These are phyloP conservation scores for Tuber magnatum DNA, from an alignment of 495 filamentous ascomycete species.

Conservation along the genomic window DNA sequence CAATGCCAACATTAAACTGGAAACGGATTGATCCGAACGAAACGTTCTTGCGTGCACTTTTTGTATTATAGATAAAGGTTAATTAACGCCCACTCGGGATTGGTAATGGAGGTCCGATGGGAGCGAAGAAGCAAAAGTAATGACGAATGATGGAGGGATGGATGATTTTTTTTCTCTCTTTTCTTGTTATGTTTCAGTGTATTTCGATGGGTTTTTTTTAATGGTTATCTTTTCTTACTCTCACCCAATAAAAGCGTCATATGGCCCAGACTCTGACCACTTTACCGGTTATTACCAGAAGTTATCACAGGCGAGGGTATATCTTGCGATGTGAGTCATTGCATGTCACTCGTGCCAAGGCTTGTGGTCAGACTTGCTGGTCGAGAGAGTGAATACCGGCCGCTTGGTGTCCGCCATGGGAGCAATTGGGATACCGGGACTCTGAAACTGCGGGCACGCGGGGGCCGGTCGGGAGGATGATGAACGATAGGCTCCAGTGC, in stretches of 20 bases:
- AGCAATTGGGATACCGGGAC: not conserved
- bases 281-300: not conserved
- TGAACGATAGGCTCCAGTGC: too few relatives aligned
- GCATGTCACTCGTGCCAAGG: not conserved
- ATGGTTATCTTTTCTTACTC: not conserved
- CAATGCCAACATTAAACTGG: constrained; percentile 1
- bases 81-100: not conserved
- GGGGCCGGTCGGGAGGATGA: too few relatives aligned
- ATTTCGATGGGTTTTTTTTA: not conserved
- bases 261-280: not conserved
- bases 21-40: constrained; percentile 5
- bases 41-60: not conserved
- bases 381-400: not conserved
- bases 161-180: not conserved
- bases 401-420: not conserved
- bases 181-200: not conserved
- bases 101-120: not conserved
- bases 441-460: too few relatives aligned
- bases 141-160: not conserved
- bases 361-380: not conserved
- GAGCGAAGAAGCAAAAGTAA: not conserved
- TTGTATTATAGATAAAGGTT: not conserved
- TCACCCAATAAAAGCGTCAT: not conserved
- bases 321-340: not conserved
- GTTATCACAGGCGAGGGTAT: not conserved